phyloP scores from a whole-genome alignment of 768 basidiomycete genomes.

The Xerocomellus intermedius region DNA sequence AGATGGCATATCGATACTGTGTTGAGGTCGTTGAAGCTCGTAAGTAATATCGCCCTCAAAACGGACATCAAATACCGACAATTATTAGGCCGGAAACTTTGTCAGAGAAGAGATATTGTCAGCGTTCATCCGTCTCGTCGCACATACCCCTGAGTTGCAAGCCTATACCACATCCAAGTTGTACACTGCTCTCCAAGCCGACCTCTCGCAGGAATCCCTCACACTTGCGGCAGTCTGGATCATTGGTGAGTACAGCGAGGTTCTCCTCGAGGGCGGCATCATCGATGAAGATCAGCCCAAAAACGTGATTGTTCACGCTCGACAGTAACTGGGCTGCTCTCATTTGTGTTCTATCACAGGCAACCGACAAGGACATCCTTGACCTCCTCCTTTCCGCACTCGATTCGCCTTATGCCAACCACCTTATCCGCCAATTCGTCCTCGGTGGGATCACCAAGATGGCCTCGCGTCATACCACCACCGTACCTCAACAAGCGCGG shows the following conservation, averaged over 20 bases:
- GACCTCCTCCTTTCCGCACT: conserved; percentile 85
- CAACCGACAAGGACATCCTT: conserved; percentile 77
- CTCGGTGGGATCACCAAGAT: conserved; percentile 89
- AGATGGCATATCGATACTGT: conserved; percentile 99
- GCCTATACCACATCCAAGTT: conserved; percentile 91
- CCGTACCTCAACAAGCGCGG: conserved; percentile 67
- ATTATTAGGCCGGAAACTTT: conserved; percentile 87
- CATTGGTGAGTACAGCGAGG: conserved; percentile 94
- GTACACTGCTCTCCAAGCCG: conserved; percentile 80
- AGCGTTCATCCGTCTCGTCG: conserved; percentile 92
- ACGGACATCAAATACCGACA: neutral
- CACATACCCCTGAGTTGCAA: conserved; percentile 96
- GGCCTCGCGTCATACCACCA: conserved; percentile 72
- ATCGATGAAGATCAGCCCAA: conserved; percentile 74
- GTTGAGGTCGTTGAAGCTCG: conserved; percentile 85
- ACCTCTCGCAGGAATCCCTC: conserved; percentile 95
- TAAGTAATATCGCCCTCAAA: conserved; percentile 38
- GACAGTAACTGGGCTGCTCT: neutral
- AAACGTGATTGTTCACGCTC: conserved; percentile 44
- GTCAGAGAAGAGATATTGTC: conserved; percentile 96
- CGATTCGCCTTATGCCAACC: conserved; percentile 92
- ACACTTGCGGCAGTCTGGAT: conserved; percentile 94
- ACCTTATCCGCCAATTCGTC: conserved; percentile 89
- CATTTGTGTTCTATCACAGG: conserved; percentile 38
- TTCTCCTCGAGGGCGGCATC: conserved; percentile 81